A percentile compares a stretch with the other conserved stretches of the same genome.
These are phyloP conservation scores for Mycena rebaudengoi DNA, from an alignment of 768 basidiomycete genomes.

Conservation along the genomic window DNA sequence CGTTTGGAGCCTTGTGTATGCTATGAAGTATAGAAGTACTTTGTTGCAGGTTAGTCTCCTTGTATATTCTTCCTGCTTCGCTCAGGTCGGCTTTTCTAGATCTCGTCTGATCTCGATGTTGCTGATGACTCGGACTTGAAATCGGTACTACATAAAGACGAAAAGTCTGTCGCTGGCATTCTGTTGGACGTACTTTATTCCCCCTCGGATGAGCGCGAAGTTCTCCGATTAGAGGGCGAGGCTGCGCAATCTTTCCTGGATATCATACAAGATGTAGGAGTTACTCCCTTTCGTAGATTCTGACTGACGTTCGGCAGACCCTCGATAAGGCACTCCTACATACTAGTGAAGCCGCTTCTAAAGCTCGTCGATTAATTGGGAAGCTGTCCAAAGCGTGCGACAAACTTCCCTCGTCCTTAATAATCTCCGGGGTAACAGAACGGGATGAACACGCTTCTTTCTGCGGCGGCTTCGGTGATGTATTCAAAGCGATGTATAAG, in stretches of 20 bases:
- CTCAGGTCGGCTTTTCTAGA: too few species aligned
- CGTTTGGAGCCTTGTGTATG: background rate
- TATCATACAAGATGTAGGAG: constrained; percentile 15
- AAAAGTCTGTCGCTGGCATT: background rate
- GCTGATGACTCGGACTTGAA: background rate
- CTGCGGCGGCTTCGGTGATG: constrained; percentile 36
- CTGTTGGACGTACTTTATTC: constrained; percentile 5
- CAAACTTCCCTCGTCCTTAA: constrained; percentile 21
- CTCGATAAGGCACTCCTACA: constrained; percentile 5
- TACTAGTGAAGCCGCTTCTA: background rate
- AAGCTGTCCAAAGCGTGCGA: constrained; percentile 20
- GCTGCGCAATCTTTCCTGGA: constrained; percentile 13
- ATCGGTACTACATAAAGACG: constrained; percentile 6
- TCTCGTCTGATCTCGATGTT: background rate
- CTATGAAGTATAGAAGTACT: constrained; percentile 1
- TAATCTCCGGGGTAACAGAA: constrained; percentile 16
- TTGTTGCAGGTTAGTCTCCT: background rate
- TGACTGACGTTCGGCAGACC: background rate
- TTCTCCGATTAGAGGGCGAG: constrained; percentile 10
- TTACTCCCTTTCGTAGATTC: background rate
- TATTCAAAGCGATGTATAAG: constrained; percentile 27
- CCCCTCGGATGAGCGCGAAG: background rate
- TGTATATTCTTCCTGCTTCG: too few species aligned
- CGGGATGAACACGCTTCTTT: background rate
- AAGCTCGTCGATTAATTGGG: constrained; percentile 8